Evolutionary conservation across 306 rosid genomes (phyloP), one percentile per base, ranked within the genome.

Genomic region (Glycine latifolia): DNA sequence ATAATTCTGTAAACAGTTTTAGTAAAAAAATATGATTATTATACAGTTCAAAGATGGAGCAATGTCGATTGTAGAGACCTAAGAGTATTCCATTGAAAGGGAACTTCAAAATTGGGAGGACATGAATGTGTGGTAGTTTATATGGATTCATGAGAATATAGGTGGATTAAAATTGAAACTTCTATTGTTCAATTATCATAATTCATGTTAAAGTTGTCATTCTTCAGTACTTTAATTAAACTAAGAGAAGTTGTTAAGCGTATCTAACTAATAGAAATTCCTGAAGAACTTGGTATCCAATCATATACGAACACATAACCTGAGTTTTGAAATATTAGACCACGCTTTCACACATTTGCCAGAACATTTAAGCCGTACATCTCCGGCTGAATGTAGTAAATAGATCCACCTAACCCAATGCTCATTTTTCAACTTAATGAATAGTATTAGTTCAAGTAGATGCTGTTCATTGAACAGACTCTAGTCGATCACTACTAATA

Each of bases 381-480:
- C 77, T 68, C 53, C 10, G 65, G 39, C 73, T 68, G 50, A 74
- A 78, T 67, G 83, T 4, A 88, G 87, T 86, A 81, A 91, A 84
- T 86, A 55, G 52, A 13, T 46, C 75, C 86, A 83, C 84, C 89
- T 71, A 83, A 77, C 53, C 16, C 59, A 59, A 17, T 1, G 20
- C 14, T 33, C 37, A 14, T 33, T 67, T 20, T 46, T 50, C 55
- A 70, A 79, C 78, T 47, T 16, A 2, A 44, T 49, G 39, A 67
- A 44, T 5, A 14, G 82, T 86, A 74, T 82, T 3, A 4, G 14
- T 53, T 16, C 15, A 73, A 49, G 55, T 58, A 47, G 79, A 41
- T 52, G 62, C 80, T 73, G 66, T 77, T 59, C 75, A 83, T 79
- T 78, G 43, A 75, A 58, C 71, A 61, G 16, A 16, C 60, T 56